Conservation (phyloP, 495 filamentous ascomycete genomes). For the Neurospora sp. region DNA sequence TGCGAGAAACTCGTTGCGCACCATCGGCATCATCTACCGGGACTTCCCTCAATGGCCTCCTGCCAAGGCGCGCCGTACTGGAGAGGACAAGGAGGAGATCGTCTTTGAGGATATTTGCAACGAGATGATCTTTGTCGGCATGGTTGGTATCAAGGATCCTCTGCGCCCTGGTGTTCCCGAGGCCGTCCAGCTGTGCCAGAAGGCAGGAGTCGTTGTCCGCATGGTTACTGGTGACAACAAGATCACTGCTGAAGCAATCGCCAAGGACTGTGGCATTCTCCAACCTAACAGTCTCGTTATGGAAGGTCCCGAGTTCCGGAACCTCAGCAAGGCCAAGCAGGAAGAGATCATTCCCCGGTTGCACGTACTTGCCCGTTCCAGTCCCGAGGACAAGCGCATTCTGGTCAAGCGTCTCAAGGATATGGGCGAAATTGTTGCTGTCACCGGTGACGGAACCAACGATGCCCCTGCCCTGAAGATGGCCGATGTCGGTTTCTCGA, state of each 20-base stretch:
- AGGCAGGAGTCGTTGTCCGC: conserved; percentile 71
- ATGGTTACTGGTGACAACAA: conserved; percentile 91
- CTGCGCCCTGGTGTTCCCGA: conserved; percentile 69
- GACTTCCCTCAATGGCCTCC: conserved; percentile 91
- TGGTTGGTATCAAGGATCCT: conserved; percentile 85
- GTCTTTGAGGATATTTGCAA: conserved; percentile 64
- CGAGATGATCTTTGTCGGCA: conserved; percentile 64
- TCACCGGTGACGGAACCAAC: conserved; percentile 85
- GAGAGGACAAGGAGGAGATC: conserved; percentile 60
- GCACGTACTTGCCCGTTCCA: conserved; percentile 77
- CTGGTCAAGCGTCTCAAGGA: conserved; percentile 64
- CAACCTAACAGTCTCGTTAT: conserved; percentile 63
- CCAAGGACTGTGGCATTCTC: conserved; percentile 73
- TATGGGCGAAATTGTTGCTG: conserved; percentile 70
- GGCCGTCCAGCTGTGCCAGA: conserved; percentile 63
- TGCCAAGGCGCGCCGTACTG: conserved; percentile 48
- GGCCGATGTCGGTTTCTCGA: conserved; percentile 85
- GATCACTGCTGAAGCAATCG: conserved; percentile 73
- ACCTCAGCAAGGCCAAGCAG: conserved; percentile 60
- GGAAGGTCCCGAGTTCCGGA: conserved; percentile 78
- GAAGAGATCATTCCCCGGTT: conserved; percentile 62
- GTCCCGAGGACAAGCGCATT: conserved; percentile 80
- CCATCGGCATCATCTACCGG: conserved; percentile 76
- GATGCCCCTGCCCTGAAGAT: conserved; percentile 79
- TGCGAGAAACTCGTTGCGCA: conserved; percentile 71